Evolutionary conservation across 1,284 basidiomycete species (phyloP).

Genomic region (Ganoderma lucidum): DNA sequence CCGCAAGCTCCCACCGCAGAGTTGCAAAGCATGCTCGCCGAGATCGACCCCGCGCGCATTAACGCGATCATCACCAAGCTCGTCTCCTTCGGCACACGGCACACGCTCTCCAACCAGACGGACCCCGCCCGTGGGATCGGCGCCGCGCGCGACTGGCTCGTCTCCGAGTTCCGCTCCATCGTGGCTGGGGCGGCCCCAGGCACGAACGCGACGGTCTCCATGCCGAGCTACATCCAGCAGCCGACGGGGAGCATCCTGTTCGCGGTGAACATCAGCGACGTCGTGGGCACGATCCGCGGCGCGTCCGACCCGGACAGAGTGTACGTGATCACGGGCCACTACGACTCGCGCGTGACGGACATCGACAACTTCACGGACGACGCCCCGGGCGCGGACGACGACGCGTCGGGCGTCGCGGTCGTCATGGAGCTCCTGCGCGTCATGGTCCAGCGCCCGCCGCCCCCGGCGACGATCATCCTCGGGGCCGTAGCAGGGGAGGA

Average conservation of each 20-base stretch:
- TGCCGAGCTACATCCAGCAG: constrained; percentile 55
- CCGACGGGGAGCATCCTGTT: constrained; percentile 47
- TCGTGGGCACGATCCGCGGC: constrained; percentile 58
- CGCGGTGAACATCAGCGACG: constrained; percentile 55
- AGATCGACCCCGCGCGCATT: constrained; percentile 54
- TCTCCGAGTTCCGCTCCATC: constrained; percentile 51
- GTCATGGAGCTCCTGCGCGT: constrained; percentile 59
- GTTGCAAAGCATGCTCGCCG: constrained; percentile 51
- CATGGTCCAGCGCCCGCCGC: constrained; percentile 50
- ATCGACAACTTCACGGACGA: constrained; percentile 52
- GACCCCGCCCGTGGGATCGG: constrained; percentile 59
- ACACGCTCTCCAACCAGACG: constrained; percentile 60
- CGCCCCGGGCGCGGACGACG: constrained; percentile 57
- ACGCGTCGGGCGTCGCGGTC: constrained; percentile 61
- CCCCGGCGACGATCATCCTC: constrained; percentile 60
- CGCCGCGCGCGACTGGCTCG: constrained; percentile 64
- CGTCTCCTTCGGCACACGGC: constrained; percentile 61
- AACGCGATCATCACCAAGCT: constrained; percentile 57
- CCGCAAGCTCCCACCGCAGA: constrained; percentile 54
- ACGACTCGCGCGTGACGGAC: constrained; percentile 56
- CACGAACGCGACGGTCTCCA: constrained; percentile 55
- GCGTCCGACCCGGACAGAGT: constrained; percentile 55
- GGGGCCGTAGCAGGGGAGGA: constrained; percentile 61
- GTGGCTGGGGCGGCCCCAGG: constrained; percentile 48
- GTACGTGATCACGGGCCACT: constrained; percentile 63